Evolutionary conservation across 495 filamentous ascomycete genomes (phyloP).

Genomic region (Xanthoparmelia taractica): DNA sequence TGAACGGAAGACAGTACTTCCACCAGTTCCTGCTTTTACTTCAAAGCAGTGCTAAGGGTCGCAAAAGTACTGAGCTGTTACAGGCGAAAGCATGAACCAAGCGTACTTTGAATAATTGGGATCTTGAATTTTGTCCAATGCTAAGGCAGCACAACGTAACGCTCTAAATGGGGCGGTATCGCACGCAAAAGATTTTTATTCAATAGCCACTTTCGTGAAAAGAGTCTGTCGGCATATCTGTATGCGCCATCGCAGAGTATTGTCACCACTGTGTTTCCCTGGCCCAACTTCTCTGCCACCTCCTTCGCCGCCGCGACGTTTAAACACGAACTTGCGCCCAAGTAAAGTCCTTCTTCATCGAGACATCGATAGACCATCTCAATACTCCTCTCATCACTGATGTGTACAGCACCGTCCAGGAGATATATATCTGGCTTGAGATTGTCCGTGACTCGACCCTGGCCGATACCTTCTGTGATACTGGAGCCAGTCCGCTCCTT

Average conservation of each 20-base stretch:
- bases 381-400: conserved; percentile 88
- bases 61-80: background rate
- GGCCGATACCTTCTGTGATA: conserved; percentile 97
- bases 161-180: conserved; percentile 79
- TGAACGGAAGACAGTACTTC: background rate
- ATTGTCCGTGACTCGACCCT: conserved; percentile 95
- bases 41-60: background rate
- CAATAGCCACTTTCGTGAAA: conserved; percentile 81
- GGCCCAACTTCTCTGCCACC: conserved; percentile 82
- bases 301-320: conserved; percentile 96
- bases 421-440: conserved; percentile 75
- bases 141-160: conserved; percentile 86
- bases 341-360: conserved; percentile 92
- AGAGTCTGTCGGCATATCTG: conserved; percentile 87
- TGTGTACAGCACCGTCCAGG: conserved; percentile 76
- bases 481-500: conserved; percentile 73
- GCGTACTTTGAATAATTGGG: background rate
- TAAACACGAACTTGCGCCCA: conserved; percentile 86
- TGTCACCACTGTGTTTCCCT: conserved; percentile 86
- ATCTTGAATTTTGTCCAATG: background rate
- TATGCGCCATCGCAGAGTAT: conserved; percentile 93
- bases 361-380: conserved; percentile 97
- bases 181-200: conserved; percentile 72
- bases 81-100: background rate
- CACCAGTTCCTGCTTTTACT: background rate